Base-by-base conservation (phyloP, 148 eudicot species). In the Rhododendron simsii region DNA sequence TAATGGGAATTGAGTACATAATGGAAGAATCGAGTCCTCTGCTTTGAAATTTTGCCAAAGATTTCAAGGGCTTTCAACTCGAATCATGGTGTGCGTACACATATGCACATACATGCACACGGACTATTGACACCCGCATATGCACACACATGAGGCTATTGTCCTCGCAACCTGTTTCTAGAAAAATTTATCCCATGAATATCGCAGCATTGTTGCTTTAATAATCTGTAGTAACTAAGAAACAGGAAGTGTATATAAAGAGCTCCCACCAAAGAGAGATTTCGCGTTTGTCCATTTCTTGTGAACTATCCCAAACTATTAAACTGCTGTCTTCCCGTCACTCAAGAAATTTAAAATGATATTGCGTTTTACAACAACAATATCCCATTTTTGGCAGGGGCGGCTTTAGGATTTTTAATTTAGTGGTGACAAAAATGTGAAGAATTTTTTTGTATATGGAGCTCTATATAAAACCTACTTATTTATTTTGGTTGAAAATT, bases 1-100 rank as follows among this genome's bases (percentile, higher is more conserved):
- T 75, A 2, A 89, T 87, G 44, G 90, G 90, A 44, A 91, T 85
- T 33, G 89, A 89, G 21, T 84, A 87, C 86, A 86, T 80, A n/a
- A 89, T 8, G 23, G 4, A 91, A 57, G 89, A 89, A 33, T 91
- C 85, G 5, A 91, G 80, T 11, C 87, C 90, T 55, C 47, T 9
- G 73, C 33, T 65, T 65, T 65, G 28, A n/a, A 26, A 65, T 65
- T 65, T 33, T 33, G 26, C 30, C 10, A 1, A 65, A 26, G 30
- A 33, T 33, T 33, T 33, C 1, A 33, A 33, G 35, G 35, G 35
- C 35, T 1, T 33, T 33, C 35, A 33, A 33, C 35, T 0, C 35
- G 1, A 33, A 33, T 33, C 1, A 33, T 33, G 35, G 35, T 33
- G 30, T 1, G 35, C 2, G 35, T 33, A 33, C 35, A 33, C 35